Conservation (phyloP, 176 grass and related monocot genomes). For the Coix lacrymajobi region DNA sequence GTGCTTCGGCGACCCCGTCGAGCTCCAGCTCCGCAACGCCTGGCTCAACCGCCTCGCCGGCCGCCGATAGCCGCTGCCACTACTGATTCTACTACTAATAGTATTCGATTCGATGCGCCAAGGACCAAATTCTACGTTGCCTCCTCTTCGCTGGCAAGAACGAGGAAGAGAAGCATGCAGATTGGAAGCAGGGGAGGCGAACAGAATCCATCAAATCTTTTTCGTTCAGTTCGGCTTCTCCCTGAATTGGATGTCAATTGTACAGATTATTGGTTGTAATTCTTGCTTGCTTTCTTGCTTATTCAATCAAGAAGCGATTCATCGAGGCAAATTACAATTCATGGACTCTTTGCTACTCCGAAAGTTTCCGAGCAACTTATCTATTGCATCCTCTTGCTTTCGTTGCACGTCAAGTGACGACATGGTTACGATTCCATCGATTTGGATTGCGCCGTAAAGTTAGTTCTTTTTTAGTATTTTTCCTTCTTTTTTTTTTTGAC, state of each 20-base stretch:
- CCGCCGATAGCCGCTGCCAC: constrained; percentile 33
- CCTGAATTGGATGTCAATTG: neutral
- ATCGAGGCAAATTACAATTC: neutral
- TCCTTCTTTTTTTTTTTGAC: neutral
- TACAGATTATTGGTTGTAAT: constrained; percentile 37
- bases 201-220: neutral
- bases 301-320: constrained; percentile 18
- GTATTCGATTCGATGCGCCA: neutral
- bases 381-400: neutral
- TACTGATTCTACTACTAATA: neutral
- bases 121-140: neutral
- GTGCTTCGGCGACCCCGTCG: constrained; percentile 75
- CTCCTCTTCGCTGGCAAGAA: constrained; percentile 5
- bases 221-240: neutral
- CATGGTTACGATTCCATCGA: neutral
- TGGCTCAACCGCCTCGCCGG: constrained; percentile 65
- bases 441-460: neutral
- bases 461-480: neutral
- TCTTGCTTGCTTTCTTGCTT: too few relatives aligned
- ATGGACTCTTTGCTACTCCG: neutral
- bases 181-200: constrained; percentile 10
- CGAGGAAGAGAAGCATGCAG: neutral
- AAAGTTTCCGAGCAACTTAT: neutral
- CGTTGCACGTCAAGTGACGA: neutral
- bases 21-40: constrained; percentile 64